These are phyloP conservation scores for Mycena latifolia DNA, from an alignment of 768 basidiomycete species.

Conservation along the genomic window DNA sequence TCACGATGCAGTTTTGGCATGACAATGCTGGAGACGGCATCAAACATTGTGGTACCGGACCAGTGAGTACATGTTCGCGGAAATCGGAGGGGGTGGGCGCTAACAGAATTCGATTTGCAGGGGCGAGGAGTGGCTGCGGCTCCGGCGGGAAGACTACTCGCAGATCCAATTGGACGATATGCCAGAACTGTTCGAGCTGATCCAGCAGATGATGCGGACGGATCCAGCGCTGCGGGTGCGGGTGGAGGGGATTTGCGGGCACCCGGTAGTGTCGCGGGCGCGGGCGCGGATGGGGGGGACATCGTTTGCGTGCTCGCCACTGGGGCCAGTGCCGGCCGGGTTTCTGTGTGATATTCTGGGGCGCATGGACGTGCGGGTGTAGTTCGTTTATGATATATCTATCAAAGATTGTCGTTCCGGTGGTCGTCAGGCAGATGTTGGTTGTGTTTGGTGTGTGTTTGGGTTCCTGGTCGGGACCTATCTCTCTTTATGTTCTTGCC, in stretches of 20 bases:
- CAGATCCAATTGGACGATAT: conserved; percentile 82
- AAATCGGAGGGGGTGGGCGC: conserved; percentile 38
- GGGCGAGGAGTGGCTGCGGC: conserved; percentile 94
- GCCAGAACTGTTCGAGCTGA: conserved; percentile 73
- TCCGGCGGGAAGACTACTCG: conserved; percentile 91
- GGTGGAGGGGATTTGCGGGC: conserved; percentile 66
- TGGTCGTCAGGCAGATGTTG: background rate
- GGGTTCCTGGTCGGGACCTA: conserved; percentile 14
- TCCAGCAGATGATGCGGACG: conserved; percentile 83
- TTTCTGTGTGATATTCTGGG: conserved; percentile 29
- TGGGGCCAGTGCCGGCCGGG: conserved; percentile 71
- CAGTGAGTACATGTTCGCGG: conserved; percentile 71
- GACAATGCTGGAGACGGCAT: conserved; percentile 94
- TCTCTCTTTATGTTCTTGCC: conserved; percentile 36
- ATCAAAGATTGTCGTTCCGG: conserved; percentile 26
- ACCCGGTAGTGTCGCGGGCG: conserved; percentile 75
- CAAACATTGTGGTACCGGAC: conserved; percentile 97
- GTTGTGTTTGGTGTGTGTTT: too few species aligned
- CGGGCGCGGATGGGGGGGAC: conserved; percentile 69
- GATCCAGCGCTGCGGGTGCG: conserved; percentile 72
- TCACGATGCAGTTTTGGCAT: conserved; percentile 84
- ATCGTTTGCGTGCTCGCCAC: conserved; percentile 40
- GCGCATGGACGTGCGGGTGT: conserved; percentile 26
- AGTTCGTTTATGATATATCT: conserved; percentile 15
- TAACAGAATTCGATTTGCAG: conserved; percentile 57